Evolutionary conservation across 2,329 filamentous ascomycete species (phyloP).

Genomic region (Aureobasidium lini): DNA sequence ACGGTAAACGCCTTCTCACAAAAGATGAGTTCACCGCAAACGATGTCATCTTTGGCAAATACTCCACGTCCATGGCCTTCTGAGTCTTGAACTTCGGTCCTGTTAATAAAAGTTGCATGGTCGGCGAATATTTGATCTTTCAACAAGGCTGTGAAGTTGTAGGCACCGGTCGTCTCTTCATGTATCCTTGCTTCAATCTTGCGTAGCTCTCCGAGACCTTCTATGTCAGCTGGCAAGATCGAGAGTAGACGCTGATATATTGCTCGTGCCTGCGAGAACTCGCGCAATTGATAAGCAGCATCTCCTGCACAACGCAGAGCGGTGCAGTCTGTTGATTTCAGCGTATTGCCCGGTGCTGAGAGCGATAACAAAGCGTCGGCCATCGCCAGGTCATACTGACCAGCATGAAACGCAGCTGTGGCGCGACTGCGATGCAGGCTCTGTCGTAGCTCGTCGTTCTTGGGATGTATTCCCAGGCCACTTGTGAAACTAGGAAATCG

Average conservation of each 20-base stretch:
- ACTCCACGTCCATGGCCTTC: conserved; percentile 6
- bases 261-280: background rate
- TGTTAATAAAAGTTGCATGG: conserved; percentile 17
- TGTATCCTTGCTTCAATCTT: background rate
- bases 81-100: background rate
- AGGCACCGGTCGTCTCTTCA: conserved; percentile 15
- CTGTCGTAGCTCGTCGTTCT: background rate
- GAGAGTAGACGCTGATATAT: background rate
- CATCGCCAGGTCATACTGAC: background rate
- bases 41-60: background rate
- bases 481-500: background rate
- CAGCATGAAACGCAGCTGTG: background rate
- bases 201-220: background rate
- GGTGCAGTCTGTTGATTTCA: background rate
- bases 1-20: conserved; percentile 21
- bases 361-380: background rate
- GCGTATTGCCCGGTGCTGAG: background rate
- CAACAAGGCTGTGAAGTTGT: conserved; percentile 19
- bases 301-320: background rate
- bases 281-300: background rate
- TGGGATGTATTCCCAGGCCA: background rate
- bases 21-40: conserved; percentile 7
- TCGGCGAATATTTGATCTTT: conserved; percentile 15
- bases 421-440: background rate
- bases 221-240: background rate